Percentiles rank a stretch among this genome's conserved stretches.
Conservation (phyloP, 2,329 filamentous ascomycete genomes). For the Westerdykella ornata region DNA sequence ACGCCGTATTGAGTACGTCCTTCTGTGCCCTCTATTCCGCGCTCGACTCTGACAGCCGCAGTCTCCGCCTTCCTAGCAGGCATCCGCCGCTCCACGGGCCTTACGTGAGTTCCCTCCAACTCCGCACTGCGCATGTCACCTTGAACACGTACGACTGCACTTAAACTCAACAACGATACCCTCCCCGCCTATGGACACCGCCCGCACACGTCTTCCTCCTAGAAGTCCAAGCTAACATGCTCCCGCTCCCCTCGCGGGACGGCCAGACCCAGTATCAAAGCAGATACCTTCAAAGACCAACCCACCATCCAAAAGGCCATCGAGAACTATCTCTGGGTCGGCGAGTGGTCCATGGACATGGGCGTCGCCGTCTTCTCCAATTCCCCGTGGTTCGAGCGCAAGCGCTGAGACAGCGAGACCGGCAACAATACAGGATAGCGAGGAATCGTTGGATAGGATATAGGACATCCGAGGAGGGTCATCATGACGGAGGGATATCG, state of each 20-base stretch:
- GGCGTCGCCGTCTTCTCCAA: constrained; percentile 85
- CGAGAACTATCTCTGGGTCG: constrained; percentile 85
- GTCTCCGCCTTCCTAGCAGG: constrained; percentile 95
- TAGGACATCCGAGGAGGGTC: too few species aligned
- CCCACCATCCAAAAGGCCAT: constrained; percentile 83
- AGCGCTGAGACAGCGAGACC: constrained; percentile 40
- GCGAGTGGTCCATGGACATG: constrained; percentile 98
- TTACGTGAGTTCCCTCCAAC: constrained; percentile 65
- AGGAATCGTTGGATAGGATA: too few species aligned
- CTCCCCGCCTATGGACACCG: constrained; percentile 22
- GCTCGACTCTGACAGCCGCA: constrained; percentile 35
- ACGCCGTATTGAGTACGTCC: constrained; percentile 78
- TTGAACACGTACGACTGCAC: too few species aligned
- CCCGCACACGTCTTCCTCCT: constrained; percentile 40
- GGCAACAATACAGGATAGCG: too few species aligned
- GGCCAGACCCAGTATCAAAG: constrained; percentile 71
- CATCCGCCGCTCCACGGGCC: constrained; percentile 92
- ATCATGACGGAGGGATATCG: too few species aligned
- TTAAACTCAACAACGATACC: too few species aligned
- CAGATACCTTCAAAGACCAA: constrained; percentile 75
- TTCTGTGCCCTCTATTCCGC: constrained; percentile 2
- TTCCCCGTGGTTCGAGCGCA: constrained; percentile 86
- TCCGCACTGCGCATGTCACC: not conserved
- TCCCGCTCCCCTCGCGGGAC: constrained; percentile 37
- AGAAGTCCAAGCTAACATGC: constrained; percentile 39